These are phyloP conservation scores for Alloteropsis angusta DNA, from an alignment of 202 grass and related monocot genomes.

Conservation along the genomic window DNA sequence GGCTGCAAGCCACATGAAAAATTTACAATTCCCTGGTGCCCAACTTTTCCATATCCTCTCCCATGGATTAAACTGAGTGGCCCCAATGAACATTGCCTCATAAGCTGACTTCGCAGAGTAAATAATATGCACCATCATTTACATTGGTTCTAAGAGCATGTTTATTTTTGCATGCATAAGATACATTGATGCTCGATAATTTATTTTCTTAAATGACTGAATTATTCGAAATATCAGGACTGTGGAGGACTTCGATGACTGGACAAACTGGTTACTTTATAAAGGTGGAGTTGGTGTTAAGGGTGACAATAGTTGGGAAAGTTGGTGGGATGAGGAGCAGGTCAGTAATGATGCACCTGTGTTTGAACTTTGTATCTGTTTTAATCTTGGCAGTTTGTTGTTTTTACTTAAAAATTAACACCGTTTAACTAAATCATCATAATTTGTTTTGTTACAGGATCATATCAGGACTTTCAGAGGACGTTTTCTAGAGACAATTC, in stretches of 20 bases:
- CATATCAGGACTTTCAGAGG: conserved; percentile 82
- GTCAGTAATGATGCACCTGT: conserved; percentile 21
- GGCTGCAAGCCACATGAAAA: no score
- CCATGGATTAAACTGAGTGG: no score
- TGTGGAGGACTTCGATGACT: conserved; percentile 95
- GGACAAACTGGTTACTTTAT: conserved; percentile 93
- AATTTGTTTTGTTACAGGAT: conserved; percentile 37
- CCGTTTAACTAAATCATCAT: not conserved
- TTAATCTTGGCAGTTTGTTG: not conserved
- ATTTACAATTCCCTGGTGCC: no score
- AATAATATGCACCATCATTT: not conserved
- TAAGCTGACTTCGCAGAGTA: no score
- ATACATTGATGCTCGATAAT: not conserved
- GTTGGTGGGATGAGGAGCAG: conserved; percentile 96
- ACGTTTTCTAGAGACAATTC: conserved; percentile 75
- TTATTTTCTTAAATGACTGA: not conserved
- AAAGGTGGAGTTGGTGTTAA: conserved; percentile 95
- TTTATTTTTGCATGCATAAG: not conserved
- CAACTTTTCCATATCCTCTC: no score
- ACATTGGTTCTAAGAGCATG: not conserved
- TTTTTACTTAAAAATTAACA: not conserved
- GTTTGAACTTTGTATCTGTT: conserved; percentile 10
- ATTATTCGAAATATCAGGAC: conserved; percentile 30
- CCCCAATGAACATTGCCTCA: no score
- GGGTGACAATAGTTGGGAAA: conserved; percentile 90